Evolutionary conservation across 2,329 filamentous ascomycete genomes (phyloP).

Genomic region (Neophaeococcomyces aloes): DNA sequence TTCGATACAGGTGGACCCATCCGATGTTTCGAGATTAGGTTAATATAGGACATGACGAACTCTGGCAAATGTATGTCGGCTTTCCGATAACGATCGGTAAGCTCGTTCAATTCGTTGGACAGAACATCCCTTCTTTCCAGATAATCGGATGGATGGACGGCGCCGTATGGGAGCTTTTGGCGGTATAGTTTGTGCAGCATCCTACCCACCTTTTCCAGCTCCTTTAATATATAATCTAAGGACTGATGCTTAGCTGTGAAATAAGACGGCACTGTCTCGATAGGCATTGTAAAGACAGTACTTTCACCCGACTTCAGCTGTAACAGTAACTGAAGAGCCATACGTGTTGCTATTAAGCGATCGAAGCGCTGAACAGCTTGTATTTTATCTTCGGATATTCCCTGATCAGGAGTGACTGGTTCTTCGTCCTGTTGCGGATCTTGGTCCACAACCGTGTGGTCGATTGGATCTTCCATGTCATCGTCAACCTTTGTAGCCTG

Average conservation of each 20-base stretch:
- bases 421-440: constrained; percentile 1
- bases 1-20: constrained; percentile 11
- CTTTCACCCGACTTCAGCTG: constrained; percentile 2
- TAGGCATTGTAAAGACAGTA: neutral
- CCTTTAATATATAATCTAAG: constrained; percentile 1
- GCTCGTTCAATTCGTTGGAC: constrained; percentile 7
- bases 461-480: constrained; percentile 4
- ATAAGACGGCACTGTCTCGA: neutral
- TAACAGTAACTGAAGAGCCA: constrained; percentile 8
- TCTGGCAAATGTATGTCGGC: constrained; percentile 11
- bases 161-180: neutral
- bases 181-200: neutral
- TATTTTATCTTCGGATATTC: neutral
- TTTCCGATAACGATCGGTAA: constrained; percentile 11
- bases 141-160: neutral
- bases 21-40: constrained; percentile 11
- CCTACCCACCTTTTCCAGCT: neutral
- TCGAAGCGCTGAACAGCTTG: constrained; percentile 3
- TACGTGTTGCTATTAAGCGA: constrained; percentile 1
- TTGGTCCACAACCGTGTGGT: neutral
- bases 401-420: neutral
- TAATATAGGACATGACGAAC: constrained; percentile 13
- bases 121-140: constrained; percentile 6
- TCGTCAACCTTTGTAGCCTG: neutral
- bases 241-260: neutral